Percentiles rank a stretch among this genome's conserved stretches.
Conservation (phyloP, 441 rosid species). For the Jatropha multifida region DNA sequence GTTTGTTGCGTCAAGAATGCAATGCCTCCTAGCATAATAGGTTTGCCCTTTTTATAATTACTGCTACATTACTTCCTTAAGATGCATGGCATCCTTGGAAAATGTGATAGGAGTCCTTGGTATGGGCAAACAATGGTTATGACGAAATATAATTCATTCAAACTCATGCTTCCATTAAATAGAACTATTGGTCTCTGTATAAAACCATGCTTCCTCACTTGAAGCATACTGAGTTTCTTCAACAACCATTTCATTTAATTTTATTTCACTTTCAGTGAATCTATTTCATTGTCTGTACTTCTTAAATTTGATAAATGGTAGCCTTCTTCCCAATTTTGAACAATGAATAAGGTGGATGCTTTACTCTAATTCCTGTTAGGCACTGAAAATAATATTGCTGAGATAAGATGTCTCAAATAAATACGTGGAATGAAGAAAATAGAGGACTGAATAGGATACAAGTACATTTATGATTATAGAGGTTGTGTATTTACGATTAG, state of each 20-base stretch:
- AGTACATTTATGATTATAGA: background rate
- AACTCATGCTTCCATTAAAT: background rate
- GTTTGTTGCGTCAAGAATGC: background rate
- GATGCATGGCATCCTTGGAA: background rate
- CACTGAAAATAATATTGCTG: background rate
- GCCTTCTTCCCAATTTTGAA: background rate
- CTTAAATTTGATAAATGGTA: background rate
- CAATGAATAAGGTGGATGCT: background rate
- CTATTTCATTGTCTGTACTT: background rate
- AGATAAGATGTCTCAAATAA: background rate
- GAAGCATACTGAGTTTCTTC: background rate
- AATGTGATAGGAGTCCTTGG: background rate
- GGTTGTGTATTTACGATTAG: background rate
- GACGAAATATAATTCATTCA: background rate
- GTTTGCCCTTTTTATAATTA: background rate
- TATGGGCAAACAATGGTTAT: background rate
- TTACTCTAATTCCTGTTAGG: background rate
- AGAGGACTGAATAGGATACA: background rate
- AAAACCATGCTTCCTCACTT: background rate
- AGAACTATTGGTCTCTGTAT: background rate
- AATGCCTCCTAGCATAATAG: background rate
- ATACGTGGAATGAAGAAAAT: background rate
- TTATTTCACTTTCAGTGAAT: background rate
- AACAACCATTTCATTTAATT: background rate
- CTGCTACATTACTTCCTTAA: background rate